Conservation (phyloP, 306 rosid genomes). For the Clitoria ternatea region DNA sequence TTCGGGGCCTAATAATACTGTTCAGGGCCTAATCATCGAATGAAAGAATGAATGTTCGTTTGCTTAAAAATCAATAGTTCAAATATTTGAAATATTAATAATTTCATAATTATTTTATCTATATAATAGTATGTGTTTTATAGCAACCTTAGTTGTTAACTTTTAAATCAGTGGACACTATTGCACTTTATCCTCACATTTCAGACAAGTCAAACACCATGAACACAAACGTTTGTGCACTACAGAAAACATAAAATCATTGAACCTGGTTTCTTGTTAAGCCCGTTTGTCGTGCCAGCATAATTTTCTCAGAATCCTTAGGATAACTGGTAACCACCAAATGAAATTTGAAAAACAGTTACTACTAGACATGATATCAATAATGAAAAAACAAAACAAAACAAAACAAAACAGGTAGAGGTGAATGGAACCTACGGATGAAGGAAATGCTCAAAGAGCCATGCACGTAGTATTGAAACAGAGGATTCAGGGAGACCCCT, state of each 20-base stretch:
- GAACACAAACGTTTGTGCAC: too few species aligned
- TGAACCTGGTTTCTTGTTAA: constrained; percentile 86
- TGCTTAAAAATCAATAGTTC: too few species aligned
- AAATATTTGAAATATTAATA: too few species aligned
- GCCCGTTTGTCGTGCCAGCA: constrained; percentile 90
- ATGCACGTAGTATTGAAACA: constrained; percentile 89
- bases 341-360: constrained; percentile 14
- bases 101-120: too few species aligned
- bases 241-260: background rate
- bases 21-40: too few species aligned
- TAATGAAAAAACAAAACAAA: background rate
- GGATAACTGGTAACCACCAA: constrained; percentile 70
- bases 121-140: too few species aligned
- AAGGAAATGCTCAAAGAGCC: constrained; percentile 96
- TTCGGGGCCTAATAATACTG: too few species aligned
- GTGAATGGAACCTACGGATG: constrained; percentile 64
- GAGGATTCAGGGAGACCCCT: constrained; percentile 96
- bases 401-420: background rate
- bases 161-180: too few species aligned
- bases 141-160: too few species aligned
- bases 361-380: background rate
- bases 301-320: constrained; percentile 88
- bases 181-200: too few species aligned
- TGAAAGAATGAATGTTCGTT: too few species aligned
- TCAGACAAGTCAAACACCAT: too few species aligned